Percentiles rank a stretch among this genome's conserved stretches.
These are phyloP conservation scores for Camellia sinensis DNA, from an alignment of 148 eudicot species.

Conservation along the genomic window DNA sequence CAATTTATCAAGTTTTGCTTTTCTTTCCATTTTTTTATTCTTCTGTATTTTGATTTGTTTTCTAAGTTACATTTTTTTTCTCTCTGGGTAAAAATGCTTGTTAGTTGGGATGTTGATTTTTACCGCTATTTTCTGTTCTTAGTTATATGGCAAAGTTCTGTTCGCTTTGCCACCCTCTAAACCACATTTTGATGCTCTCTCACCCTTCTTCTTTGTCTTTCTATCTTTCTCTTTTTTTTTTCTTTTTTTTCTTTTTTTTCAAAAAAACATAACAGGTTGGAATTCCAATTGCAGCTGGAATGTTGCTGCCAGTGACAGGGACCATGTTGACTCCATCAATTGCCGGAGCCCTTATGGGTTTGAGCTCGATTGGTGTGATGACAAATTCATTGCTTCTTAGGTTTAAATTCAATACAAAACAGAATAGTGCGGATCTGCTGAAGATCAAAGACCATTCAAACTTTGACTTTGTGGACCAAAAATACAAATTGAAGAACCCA, in stretches of 20 bases:
- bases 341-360: slow-evolving; percentile 96
- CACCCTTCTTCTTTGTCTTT: background rate
- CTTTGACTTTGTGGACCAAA: slow-evolving; percentile 28
- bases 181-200: background rate
- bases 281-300: slow-evolving; percentile 89
- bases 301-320: slow-evolving; percentile 79
- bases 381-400: slow-evolving; percentile 83
- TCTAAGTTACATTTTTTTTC: too few relatives aligned
- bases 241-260: background rate
- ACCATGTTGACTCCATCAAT: slow-evolving; percentile 89
- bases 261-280: slow-evolving; percentile 42
- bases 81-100: background rate
- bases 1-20: too few relatives aligned
- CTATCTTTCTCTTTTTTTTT: background rate
- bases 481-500: slow-evolving; percentile 33
- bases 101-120: background rate
- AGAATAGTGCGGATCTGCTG: slow-evolving; percentile 15
- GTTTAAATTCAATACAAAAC: slow-evolving; percentile 47
- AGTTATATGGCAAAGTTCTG: background rate
- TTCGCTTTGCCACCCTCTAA: background rate
- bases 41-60: too few relatives aligned
- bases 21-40: too few relatives aligned
- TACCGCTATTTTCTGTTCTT: background rate
- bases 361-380: slow-evolving; percentile 92
- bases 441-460: slow-evolving; percentile 26